These are phyloP conservation scores for Polyporus tsugae DNA, from an alignment of 1,284 basidiomycete species.

Conservation along the genomic window DNA sequence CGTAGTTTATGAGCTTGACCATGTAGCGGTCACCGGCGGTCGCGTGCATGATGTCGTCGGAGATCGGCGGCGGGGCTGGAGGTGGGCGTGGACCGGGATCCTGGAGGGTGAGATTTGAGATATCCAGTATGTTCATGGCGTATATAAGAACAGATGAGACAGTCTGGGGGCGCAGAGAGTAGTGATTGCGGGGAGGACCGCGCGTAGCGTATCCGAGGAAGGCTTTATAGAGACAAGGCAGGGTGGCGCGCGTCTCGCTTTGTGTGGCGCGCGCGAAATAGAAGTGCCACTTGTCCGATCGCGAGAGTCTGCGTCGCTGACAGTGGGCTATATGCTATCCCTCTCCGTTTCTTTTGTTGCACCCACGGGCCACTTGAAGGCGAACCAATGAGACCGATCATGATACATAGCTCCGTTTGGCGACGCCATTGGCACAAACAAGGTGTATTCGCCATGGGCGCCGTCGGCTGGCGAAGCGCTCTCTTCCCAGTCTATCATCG, in stretches of 20 bases:
- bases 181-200: slow-evolving; percentile 4
- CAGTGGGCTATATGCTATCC: not conserved
- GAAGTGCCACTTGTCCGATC: not conserved
- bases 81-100: slow-evolving; percentile 43
- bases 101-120: slow-evolving; percentile 54
- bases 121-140: slow-evolving; percentile 59
- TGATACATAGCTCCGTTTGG: not conserved
- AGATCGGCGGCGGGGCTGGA: slow-evolving; percentile 33
- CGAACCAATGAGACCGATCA: not conserved
- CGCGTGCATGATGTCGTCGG: slow-evolving; percentile 48
- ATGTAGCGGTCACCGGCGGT: slow-evolving; percentile 54
- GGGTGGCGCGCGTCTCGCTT: slow-evolving; percentile 5
- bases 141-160: slow-evolving; percentile 17
- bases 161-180: not conserved
- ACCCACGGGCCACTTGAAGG: not conserved
- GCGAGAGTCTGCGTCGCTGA: not conserved
- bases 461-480: slow-evolving; percentile 4
- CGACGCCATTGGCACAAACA: not conserved
- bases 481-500: not conserved
- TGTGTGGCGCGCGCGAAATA: not conserved
- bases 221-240: slow-evolving; percentile 17
- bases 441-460: not conserved
- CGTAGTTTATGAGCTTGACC: slow-evolving; percentile 67
- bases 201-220: slow-evolving; percentile 21
- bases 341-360: not conserved